These are phyloP conservation scores for Scheffersomyces cryptocercus DNA, from an alignment of 1,139 yeast genomes.

Conservation along the genomic window DNA sequence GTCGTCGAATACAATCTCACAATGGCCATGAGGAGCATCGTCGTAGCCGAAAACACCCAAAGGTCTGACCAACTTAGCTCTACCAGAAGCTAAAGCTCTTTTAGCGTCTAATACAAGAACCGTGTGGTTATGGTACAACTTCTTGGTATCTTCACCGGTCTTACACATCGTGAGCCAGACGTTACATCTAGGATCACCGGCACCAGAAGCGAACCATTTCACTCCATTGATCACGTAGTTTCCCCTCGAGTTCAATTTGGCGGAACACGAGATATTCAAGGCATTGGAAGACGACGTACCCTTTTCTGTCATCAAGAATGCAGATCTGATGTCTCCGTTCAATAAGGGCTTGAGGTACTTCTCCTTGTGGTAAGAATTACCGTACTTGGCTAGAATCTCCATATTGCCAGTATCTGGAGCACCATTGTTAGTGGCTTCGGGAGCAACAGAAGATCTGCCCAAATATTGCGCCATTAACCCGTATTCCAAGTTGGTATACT, in stretches of 20 bases:
- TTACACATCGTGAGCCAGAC: slow-evolving; percentile 72
- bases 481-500: slow-evolving; percentile 65
- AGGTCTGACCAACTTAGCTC: slow-evolving; percentile 54
- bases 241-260: slow-evolving; percentile 43
- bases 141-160: slow-evolving; percentile 40
- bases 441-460: slow-evolving; percentile 58
- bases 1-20: slow-evolving; percentile 58
- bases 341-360: slow-evolving; percentile 59
- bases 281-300: slow-evolving; percentile 70
- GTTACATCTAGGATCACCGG: slow-evolving; percentile 67
- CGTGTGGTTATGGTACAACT: slow-evolving; percentile 55
- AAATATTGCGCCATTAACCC: slow-evolving; percentile 71
- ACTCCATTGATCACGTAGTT: slow-evolving; percentile 62
- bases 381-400: slow-evolving; percentile 67
- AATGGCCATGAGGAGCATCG: slow-evolving; percentile 77
- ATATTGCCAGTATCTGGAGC: slow-evolving; percentile 82
- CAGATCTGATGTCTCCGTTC: slow-evolving; percentile 62
- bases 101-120: slow-evolving; percentile 60
- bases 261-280: slow-evolving; percentile 57
- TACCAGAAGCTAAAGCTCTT: slow-evolving; percentile 52
- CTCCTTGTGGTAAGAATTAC: slow-evolving; percentile 51
- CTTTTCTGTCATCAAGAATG: slow-evolving; percentile 72
- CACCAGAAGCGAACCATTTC: slow-evolving; percentile 79
- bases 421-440: slow-evolving; percentile 63
- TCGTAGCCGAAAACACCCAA: slow-evolving; percentile 63